phyloP scores from a whole-genome alignment of 768 basidiomycete genomes.

The Mycena metata region DNA sequence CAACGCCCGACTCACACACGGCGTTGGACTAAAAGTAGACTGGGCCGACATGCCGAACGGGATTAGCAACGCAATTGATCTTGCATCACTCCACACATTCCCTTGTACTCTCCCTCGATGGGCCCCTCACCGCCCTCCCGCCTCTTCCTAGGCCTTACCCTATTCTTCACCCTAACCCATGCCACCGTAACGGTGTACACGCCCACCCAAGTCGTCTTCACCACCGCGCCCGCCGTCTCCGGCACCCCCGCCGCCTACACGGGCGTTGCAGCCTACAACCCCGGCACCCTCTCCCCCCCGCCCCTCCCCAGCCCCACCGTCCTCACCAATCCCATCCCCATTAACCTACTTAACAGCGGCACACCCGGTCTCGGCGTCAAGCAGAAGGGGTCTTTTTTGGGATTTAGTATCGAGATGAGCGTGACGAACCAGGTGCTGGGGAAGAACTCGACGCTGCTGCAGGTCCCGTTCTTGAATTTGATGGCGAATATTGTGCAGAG shows the following conservation, averaged over 20 bases:
- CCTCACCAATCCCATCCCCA: slow-evolving; percentile 54
- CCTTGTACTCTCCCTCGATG: too few relatives aligned
- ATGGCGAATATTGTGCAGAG: slow-evolving; percentile 79
- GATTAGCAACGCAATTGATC: too few relatives aligned
- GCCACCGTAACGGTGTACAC: too few relatives aligned
- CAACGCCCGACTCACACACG: too few relatives aligned
- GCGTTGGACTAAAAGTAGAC: too few relatives aligned
- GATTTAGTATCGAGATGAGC: slow-evolving; percentile 75
- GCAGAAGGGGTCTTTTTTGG: slow-evolving; percentile 59
- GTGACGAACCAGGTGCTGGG: slow-evolving; percentile 70
- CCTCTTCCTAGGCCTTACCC: too few relatives aligned
- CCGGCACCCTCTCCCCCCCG: slow-evolving; percentile 63
- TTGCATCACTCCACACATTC: too few relatives aligned
- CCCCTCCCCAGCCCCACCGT: slow-evolving; percentile 61
- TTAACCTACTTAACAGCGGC: slow-evolving; percentile 57
- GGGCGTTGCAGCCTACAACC: slow-evolving; percentile 67
- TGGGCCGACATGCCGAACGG: too few relatives aligned
- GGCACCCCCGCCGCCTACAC: slow-evolving; percentile 58
- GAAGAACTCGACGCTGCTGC: slow-evolving; percentile 62
- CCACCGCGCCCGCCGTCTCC: too few relatives aligned
- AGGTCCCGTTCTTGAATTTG: slow-evolving; percentile 82
- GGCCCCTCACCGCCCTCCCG: too few relatives aligned
- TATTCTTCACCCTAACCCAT: too few relatives aligned
- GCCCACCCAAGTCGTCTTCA: too few relatives aligned
- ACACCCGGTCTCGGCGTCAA: slow-evolving; percentile 52